Evolutionary conservation across 2,329 filamentous ascomycete genomes (phyloP), one percentile per base, ranked within the genome.

Genomic region (Fusarium oligoseptatum): DNA sequence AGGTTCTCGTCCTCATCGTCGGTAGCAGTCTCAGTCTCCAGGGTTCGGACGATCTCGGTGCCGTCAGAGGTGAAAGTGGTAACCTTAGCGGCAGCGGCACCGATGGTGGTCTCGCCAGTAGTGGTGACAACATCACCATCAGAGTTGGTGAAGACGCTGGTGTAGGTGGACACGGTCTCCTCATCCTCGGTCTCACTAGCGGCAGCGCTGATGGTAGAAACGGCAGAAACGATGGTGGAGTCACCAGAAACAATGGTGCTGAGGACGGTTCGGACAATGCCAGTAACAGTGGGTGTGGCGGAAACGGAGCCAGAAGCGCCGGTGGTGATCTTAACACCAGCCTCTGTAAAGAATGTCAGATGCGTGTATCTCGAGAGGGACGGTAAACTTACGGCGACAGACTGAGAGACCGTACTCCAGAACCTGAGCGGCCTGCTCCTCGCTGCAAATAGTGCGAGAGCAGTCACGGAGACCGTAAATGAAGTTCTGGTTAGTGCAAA

Each of bases 381-480:
- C 10, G 20, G 9, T 11, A 50, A n/a, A 77, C 82, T 77, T 78
- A 84, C 83, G 69, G 24, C 78, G 67, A 80, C 87, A 89, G 66
- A 84, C 68, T 14, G 76, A 61, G 66, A 84, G 76, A 48, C 81
- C 87, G 71, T 83, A 87, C 32, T 76, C 65, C 45, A 88, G 78
- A 66, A 82, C 83, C 48, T 80, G 71, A 37, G 79, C 75, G 58
- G 84, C 84, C 57, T 83, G 79, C 17, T 80, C 74, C 15, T 75
- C 67, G 67, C 73, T 66, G 82, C 87, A 89, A 52, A 82, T 80
- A 80, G 85, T 80, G 71, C 76, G 73, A 20, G 87, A 84, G 82
- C 88, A 89, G 83, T 89, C 88, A 67, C 84, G 86, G 68, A 89
- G 80, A 62, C 87, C 88, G 73, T 84, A 88, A 67, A 81, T 76